These are phyloP conservation scores for Fraxinus dipetala DNA, from an alignment of 305 asterid genomes.

Conservation along the genomic window DNA sequence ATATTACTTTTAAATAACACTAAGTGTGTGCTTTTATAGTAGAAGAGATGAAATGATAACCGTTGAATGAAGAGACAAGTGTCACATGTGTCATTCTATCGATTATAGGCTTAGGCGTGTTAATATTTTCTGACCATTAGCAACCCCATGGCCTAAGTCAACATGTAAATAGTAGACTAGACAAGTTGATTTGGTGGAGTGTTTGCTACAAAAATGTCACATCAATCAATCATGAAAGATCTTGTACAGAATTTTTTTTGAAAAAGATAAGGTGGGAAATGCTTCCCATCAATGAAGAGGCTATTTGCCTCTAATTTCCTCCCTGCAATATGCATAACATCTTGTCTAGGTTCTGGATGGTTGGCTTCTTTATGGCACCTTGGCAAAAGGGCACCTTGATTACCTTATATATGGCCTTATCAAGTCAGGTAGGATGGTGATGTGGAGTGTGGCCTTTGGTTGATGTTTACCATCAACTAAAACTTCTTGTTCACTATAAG, in stretches of 20 bases:
- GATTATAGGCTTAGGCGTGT: too few species aligned
- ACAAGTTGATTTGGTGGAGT: neutral
- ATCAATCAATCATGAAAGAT: neutral
- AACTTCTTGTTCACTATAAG: neutral
- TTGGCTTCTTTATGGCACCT: neutral
- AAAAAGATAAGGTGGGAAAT: neutral
- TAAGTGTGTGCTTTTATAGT: too few species aligned
- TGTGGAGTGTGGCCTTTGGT: neutral
- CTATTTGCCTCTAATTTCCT: neutral
- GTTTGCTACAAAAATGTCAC: neutral
- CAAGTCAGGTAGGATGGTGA: neutral
- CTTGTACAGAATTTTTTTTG: too few species aligned
- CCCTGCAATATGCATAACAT: neutral
- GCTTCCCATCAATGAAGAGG: neutral
- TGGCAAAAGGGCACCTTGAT: neutral
- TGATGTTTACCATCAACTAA: neutral
- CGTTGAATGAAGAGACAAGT: too few species aligned
- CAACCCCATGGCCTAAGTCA: neutral
- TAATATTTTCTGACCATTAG: neutral
- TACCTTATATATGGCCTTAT: neutral
- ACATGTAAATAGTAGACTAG: too few species aligned
- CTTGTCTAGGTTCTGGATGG: neutral
- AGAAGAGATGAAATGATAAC: too few species aligned
- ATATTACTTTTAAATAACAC: too few species aligned
- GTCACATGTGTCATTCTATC: too few species aligned